A percentile compares a stretch with the other conserved stretches of the same genome.
phyloP scores from a whole-genome alignment of 345 rosid species.

The Boechera divaricarpa region DNA sequence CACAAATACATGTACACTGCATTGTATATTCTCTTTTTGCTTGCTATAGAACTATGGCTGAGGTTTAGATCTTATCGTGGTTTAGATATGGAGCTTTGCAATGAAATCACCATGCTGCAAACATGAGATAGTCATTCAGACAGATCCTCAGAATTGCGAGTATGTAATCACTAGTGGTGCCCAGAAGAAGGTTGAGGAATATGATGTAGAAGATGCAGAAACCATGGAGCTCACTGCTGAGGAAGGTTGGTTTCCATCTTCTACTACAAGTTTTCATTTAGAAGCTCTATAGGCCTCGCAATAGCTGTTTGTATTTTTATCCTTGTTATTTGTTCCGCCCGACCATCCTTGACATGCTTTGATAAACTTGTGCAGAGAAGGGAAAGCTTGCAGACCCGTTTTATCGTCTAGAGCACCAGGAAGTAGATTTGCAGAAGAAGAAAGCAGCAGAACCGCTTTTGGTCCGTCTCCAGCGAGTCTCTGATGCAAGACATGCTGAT shows the following conservation, averaged over 20 bases:
- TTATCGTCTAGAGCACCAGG: constrained; percentile 94
- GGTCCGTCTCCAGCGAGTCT: constrained; percentile 80
- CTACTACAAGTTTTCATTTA: not conserved
- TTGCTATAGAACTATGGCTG: constrained; percentile 19
- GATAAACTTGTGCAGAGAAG: constrained; percentile 60
- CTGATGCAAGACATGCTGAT: constrained; percentile 85
- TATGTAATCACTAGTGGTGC: constrained; percentile 93
- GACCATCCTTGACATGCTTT: constrained; percentile 7
- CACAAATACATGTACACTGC: not conserved
- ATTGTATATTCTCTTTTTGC: not conserved
- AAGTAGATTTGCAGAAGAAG: constrained; percentile 90
- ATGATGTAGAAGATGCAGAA: constrained; percentile 92
- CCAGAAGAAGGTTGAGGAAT: constrained; percentile 80
- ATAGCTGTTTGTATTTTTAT: constrained; percentile 6
- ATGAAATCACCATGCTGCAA: constrained; percentile 98
- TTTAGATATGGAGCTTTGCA: constrained; percentile 94
- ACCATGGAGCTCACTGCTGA: constrained; percentile 93
- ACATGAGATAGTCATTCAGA: constrained; percentile 89
- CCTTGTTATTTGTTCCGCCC: not conserved
- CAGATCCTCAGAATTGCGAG: constrained; percentile 96
- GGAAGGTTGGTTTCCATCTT: constrained; percentile 62
- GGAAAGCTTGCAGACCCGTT: constrained; percentile 96
- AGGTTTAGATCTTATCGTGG: constrained; percentile 34
- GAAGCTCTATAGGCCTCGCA: constrained; percentile 3
- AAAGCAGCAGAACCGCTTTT: constrained; percentile 93